phyloP scores from a whole-genome alignment of 192 early-diverging fungal genomes.

The Thamnidium elegans region DNA sequence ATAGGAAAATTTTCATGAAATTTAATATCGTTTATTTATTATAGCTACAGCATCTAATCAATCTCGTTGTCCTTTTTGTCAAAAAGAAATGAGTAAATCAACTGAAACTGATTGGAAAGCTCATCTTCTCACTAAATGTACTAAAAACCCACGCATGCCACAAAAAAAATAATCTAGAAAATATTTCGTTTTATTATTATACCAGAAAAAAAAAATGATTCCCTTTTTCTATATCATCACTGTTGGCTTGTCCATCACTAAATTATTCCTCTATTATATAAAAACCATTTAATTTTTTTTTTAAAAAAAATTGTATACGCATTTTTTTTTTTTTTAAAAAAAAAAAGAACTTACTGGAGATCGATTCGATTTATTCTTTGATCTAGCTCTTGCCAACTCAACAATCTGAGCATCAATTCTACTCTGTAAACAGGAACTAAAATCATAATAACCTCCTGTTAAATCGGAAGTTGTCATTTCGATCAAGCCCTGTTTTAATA shows the following conservation, averaged over 20 bases:
- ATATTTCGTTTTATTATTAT: neutral
- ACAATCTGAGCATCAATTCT: constrained; percentile 1
- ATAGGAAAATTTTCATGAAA: too few species aligned
- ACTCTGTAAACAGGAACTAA: constrained; percentile 7
- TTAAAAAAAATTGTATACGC: neutral
- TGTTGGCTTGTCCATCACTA: neutral
- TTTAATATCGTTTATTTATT: neutral
- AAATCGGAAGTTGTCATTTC: too few species aligned
- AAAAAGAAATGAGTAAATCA: constrained; percentile 51
- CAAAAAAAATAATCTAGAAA: neutral
- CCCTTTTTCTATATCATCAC: neutral
- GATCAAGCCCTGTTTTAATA: too few species aligned
- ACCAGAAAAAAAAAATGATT: neutral
- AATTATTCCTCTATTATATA: too few species aligned
- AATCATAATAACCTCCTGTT: neutral
- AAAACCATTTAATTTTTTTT: too few species aligned
- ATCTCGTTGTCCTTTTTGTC: constrained; percentile 42
- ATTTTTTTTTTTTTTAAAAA: neutral
- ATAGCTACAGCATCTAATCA: constrained; percentile 15
- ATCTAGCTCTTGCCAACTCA: neutral
- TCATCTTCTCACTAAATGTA: constrained; percentile 65
- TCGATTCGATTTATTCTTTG: too few species aligned
- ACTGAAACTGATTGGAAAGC: constrained; percentile 61
- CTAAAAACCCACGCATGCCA: constrained; percentile 40
- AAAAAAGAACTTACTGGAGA: too few species aligned